Conservation (phyloP, 2,329 filamentous ascomycete species). For the Atkinsonella texensis region DNA sequence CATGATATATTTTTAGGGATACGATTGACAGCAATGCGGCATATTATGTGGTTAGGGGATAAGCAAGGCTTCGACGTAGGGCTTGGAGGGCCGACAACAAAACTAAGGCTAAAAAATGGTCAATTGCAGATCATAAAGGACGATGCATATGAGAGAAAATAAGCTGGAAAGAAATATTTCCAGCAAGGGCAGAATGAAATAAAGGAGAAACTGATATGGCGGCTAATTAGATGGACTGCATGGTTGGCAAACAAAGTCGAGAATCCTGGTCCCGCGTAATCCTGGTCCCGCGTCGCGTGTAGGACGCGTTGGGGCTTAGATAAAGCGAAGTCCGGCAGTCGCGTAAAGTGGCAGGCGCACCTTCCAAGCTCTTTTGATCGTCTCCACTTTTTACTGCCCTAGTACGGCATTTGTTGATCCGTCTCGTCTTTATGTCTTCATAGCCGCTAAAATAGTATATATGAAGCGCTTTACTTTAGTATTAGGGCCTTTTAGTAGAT, state of each 20-base stretch:
- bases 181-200: neutral
- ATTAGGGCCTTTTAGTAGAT: too few species aligned
- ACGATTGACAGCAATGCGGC: too few species aligned
- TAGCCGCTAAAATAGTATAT: too few species aligned
- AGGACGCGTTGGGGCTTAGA: neutral
- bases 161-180: neutral
- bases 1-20: neutral
- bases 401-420: too few species aligned
- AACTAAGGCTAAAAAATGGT: neutral
- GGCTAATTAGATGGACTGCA: neutral
- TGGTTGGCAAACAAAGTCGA: neutral
- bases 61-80: too few species aligned
- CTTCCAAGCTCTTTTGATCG: too few species aligned
- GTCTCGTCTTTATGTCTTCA: too few species aligned
- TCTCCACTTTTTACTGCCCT: neutral
- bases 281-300: conserved; percentile 2
- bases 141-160: neutral
- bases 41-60: too few species aligned
- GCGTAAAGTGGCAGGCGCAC: neutral
- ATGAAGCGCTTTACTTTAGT: too few species aligned
- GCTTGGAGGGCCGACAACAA: neutral
- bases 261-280: neutral
- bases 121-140: neutral
- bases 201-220: neutral
- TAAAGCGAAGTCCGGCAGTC: neutral